Conservation (phyloP, 306 rosid genomes). For the Oxytropis ochrocephala region DNA sequence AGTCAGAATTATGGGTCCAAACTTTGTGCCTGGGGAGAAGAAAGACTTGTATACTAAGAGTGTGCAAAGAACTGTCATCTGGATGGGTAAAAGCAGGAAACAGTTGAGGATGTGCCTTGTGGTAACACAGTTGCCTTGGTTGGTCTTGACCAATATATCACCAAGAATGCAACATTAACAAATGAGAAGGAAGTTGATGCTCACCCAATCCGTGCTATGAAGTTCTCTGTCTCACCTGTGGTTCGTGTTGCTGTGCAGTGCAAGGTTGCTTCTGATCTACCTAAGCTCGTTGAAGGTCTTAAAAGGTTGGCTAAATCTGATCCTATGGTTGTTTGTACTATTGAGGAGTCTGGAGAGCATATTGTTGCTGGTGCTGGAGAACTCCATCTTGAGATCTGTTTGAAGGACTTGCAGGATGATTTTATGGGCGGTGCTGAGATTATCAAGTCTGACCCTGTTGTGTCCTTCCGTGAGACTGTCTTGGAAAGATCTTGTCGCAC, state of each 20-base stretch:
- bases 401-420: conserved; percentile 81
- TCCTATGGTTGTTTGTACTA: conserved; percentile 73
- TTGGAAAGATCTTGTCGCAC: conserved; percentile 61
- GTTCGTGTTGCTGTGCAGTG: conserved; percentile 91
- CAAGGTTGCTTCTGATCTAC: conserved; percentile 70
- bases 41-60: no score
- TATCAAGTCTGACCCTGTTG: conserved; percentile 64
- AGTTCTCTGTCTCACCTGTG: conserved; percentile 60
- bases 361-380: conserved; percentile 91
- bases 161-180: conserved; percentile 85
- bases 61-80: no score
- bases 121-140: conserved; percentile 86
- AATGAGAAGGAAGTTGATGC: conserved; percentile 83
- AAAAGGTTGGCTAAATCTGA: conserved; percentile 83
- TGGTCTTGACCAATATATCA: conserved; percentile 76
- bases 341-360: conserved; percentile 36
- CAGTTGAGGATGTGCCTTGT: conserved; percentile 85
- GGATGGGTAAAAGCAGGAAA: conserved; percentile 57
- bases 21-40: no score
- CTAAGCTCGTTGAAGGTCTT: conserved; percentile 89
- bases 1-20: no score
- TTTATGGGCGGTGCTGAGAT: conserved; percentile 50
- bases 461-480: conserved; percentile 87
- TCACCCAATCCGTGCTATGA: conserved; percentile 83
- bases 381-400: conserved; percentile 83